Conservation (phyloP, 1,139 yeast species). For the Kurtzmaniella quercitrusa region DNA sequence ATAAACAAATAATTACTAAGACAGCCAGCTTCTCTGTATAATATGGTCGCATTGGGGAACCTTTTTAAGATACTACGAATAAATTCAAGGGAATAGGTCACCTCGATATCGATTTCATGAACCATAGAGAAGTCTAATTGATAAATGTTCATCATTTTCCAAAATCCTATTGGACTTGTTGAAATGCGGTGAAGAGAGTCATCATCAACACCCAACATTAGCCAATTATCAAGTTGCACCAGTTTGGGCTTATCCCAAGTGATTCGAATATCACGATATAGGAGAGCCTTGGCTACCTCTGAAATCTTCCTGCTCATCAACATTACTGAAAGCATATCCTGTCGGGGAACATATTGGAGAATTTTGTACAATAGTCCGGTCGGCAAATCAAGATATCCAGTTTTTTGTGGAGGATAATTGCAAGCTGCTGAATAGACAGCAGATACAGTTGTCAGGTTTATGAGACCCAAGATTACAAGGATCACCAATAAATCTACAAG, state of each 20-base stretch:
- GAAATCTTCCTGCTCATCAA: conserved; percentile 8
- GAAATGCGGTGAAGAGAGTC: conserved; percentile 2
- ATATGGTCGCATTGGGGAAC: neutral
- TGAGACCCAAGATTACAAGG: neutral
- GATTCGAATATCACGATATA: conserved; percentile 1
- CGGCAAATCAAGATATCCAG: neutral
- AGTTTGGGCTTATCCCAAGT: neutral
- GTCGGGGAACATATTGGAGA: conserved; percentile 10
- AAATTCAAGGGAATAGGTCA: neutral
- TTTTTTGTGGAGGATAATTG: neutral
- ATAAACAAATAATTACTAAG: neutral
- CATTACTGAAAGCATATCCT: conserved; percentile 8
- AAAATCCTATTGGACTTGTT: conserved; percentile 2
- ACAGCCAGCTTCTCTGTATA: neutral
- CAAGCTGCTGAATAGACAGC: neutral
- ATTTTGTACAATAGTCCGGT: neutral
- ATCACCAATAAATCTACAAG: neutral
- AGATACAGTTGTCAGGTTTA: neutral
- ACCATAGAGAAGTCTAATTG: conserved; percentile 2
- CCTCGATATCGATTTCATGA: conserved; percentile 1
- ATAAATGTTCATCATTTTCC: conserved; percentile 7
- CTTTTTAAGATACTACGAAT: neutral
- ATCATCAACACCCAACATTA: conserved; percentile 3
- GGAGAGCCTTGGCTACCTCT: conserved; percentile 3
- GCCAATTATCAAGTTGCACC: neutral